Evolutionary conservation across 345 rosid genomes (phyloP), one percentile per base, ranked within the genome.

Genomic region (Ceriops zippeliana): DNA sequence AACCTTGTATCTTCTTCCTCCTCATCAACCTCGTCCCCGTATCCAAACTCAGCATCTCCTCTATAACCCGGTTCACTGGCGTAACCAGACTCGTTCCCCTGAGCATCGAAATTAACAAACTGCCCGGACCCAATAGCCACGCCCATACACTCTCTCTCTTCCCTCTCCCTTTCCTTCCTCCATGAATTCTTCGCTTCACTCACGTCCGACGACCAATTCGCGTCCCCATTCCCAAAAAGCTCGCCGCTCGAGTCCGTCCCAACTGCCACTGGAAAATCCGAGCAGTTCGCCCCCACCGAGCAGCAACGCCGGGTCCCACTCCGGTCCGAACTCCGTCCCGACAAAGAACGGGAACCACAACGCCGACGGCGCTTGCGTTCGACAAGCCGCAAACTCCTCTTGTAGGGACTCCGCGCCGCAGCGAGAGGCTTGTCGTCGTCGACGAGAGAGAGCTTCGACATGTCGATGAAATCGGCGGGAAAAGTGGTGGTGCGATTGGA

Each of bases 241-340:
- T 95, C 97, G 19, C 97, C 99, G 52, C 99, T 95, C 21, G 99
- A 95, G 78, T 95, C 99, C 52, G 99, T 95, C 68, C 87, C 96
- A 9, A 89, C 83, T 0, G 93, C 93, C 68, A 90, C 74, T 17
- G 92, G 97, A 32, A 91, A 84, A 78, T 95, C 99, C 22, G 99
- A 95, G 78, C 96, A 92, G 1, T 95, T 92, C 11, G 96, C 95
- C 63, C 96, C 97, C 16, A 87, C 89, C 1, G 97, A 93, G 72
- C 98, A 85, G 76, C 98, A 86, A 75, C 89, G 86, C 47, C 88
- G 77, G 5, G 95, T 91, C n/a, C 91, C 91, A 22, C 98, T 91
- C 49, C 95, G 85, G 70, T 93, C 99, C 64, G 93, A 88, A 75
- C 99, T 93, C 84, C 96, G 79, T 57, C 97, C 96, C 16, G 97